A percentile compares a stretch with the other conserved stretches of the same genome.
phyloP scores from a whole-genome alignment of 306 rosid genomes.

The Quercus robur region DNA sequence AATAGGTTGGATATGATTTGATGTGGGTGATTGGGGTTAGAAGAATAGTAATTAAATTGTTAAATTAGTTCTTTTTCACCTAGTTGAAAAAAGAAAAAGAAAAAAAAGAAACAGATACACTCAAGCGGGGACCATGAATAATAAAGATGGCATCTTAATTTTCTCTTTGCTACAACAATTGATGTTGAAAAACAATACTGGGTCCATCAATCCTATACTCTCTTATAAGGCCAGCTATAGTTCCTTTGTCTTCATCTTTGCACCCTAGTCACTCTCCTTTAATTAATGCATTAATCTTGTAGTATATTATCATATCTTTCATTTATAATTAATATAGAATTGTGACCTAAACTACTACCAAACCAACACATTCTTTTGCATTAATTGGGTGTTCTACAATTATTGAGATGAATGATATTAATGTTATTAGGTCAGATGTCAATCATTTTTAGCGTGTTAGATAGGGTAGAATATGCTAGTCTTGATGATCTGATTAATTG shows the following conservation, averaged over 20 bases:
- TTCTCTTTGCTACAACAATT: constrained; percentile 23
- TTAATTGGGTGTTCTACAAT: not conserved
- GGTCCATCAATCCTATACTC: constrained; percentile 24
- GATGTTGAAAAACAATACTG: constrained; percentile 18
- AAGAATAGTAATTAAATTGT: not conserved
- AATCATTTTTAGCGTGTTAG: constrained; percentile 26
- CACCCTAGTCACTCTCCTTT: constrained; percentile 15
- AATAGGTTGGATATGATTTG: not conserved
- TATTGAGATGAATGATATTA: constrained; percentile 5
- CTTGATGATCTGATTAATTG: not conserved
- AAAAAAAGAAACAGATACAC: not conserved
- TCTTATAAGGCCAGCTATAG: constrained; percentile 28
- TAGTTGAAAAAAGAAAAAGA: not conserved
- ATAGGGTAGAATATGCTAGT: constrained; percentile 8
- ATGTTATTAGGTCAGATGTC: constrained; percentile 37
- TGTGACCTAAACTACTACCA: constrained; percentile 46
- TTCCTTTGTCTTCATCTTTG: constrained; percentile 35
- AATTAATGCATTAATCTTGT: not conserved
- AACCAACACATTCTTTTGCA: constrained; percentile 7
- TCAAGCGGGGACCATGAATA: constrained; percentile 12
- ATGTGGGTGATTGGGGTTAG: not conserved
- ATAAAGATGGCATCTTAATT: constrained; percentile 14
- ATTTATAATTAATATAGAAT: constrained; percentile 13
- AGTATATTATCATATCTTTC: constrained; percentile 6
- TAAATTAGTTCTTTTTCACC: not conserved